Percentiles rank a stretch among this genome's conserved stretches.
phyloP scores from a whole-genome alignment of 1,284 basidiomycete species.

The Boletellus deceptivus region DNA sequence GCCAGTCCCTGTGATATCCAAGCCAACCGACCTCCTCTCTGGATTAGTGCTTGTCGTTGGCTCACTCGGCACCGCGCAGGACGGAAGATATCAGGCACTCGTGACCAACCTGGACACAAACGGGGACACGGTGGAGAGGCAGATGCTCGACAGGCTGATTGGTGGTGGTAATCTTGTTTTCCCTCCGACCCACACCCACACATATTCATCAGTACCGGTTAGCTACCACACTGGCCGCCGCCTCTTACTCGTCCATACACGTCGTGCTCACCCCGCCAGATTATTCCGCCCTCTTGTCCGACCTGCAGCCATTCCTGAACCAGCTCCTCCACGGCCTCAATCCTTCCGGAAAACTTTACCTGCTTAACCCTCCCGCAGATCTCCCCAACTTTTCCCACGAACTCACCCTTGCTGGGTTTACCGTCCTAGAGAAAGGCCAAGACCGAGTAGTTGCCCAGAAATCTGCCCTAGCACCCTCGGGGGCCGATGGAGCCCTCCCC shows the following conservation, averaged over 20 bases:
- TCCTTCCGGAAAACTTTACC: constrained; percentile 65
- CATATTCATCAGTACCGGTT: constrained; percentile 8
- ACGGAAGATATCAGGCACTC: constrained; percentile 71
- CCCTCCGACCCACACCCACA: background rate
- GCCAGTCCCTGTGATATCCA: constrained; percentile 14
- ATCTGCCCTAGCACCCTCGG: constrained; percentile 44
- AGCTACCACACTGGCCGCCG: constrained; percentile 60
- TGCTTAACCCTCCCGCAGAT: constrained; percentile 51
- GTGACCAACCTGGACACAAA: constrained; percentile 55
- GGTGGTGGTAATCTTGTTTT: constrained; percentile 57
- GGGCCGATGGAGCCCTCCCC: constrained; percentile 40
- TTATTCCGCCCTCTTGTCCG: constrained; percentile 54
- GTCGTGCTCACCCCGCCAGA: constrained; percentile 60
- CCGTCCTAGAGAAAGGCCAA: constrained; percentile 47
- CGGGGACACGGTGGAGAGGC: constrained; percentile 57
- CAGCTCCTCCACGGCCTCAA: constrained; percentile 58
- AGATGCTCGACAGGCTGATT: constrained; percentile 73
- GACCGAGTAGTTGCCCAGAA: constrained; percentile 62
- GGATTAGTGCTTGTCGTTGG: constrained; percentile 65
- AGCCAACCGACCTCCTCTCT: constrained; percentile 26
- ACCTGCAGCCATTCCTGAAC: constrained; percentile 53
- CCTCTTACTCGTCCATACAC: constrained; percentile 63
- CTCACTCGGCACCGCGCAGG: constrained; percentile 68
- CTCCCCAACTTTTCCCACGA: constrained; percentile 50
- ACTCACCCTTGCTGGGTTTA: constrained; percentile 63